Percentiles rank a stretch among this genome's conserved stretches.
These are phyloP conservation scores for Diaporthe citri DNA, from an alignment of 2,329 filamentous ascomycete species.

Conservation along the genomic window DNA sequence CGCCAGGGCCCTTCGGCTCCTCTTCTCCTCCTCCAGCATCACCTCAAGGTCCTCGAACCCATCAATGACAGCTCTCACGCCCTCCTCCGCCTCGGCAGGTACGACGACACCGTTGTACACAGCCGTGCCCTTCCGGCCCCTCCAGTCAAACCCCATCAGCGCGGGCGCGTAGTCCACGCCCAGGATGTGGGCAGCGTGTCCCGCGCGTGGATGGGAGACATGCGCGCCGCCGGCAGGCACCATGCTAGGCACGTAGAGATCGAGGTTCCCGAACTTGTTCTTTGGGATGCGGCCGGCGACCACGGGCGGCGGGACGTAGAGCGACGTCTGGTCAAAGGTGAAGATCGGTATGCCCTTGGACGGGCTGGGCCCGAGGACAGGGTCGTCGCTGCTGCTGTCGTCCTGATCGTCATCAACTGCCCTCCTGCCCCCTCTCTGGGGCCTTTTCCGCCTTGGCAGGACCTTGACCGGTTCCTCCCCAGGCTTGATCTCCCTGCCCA, in stretches of 20 bases:
- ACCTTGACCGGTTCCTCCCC: constrained; percentile 88
- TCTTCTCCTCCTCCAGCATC: constrained; percentile 73
- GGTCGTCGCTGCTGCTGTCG: constrained; percentile 59
- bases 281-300: constrained; percentile 82
- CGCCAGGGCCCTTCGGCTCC: constrained; percentile 71
- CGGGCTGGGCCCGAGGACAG: constrained; percentile 56
- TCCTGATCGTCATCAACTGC: constrained; percentile 52
- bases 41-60: constrained; percentile 76
- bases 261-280: constrained; percentile 94
- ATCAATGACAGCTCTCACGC: constrained; percentile 76
- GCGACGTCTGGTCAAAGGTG: constrained; percentile 73
- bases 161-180: constrained; percentile 90
- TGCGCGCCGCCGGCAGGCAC: constrained; percentile 85
- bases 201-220: constrained; percentile 71
- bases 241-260: constrained; percentile 94
- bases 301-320: constrained; percentile 83
- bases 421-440: constrained; percentile 42
- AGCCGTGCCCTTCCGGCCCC: constrained; percentile 86
- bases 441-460: constrained; percentile 63
- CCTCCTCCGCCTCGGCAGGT: constrained; percentile 77
- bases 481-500: constrained; percentile 82
- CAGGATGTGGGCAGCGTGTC: constrained; percentile 79
- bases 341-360: constrained; percentile 69
- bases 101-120: constrained; percentile 84
- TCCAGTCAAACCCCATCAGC: constrained; percentile 90